Conservation (phyloP, 2,329 filamentous ascomycete species). For the Xylogone sp. region DNA sequence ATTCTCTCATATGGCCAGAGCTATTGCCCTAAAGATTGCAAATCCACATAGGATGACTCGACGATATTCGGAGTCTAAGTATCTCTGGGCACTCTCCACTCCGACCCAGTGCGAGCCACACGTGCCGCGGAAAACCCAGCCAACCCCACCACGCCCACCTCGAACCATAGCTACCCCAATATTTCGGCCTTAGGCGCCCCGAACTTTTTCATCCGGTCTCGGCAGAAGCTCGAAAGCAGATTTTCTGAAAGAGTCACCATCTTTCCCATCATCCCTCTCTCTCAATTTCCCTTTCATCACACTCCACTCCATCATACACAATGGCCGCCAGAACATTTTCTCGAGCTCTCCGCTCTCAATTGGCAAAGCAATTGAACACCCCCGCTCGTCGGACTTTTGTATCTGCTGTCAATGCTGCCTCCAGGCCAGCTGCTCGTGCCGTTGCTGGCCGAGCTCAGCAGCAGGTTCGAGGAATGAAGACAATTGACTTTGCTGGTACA, state of each 20-base stretch:
- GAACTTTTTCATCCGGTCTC: not conserved
- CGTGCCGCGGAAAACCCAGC: not conserved
- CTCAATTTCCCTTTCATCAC: conserved; percentile 11
- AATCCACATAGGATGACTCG: not conserved
- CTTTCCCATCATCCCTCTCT: conserved; percentile 10
- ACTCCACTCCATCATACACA: conserved; percentile 32
- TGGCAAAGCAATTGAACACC: conserved; percentile 60
- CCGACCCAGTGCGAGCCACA: not conserved
- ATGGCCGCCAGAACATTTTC: conserved; percentile 78
- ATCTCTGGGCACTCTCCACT: not conserved
- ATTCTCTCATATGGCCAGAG: too few relatives aligned
- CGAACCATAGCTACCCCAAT: not conserved
- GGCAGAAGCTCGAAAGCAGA: not conserved
- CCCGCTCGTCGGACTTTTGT: conserved; percentile 60
- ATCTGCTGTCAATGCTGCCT: conserved; percentile 53
- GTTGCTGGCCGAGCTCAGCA: conserved; percentile 42
- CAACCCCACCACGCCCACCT: not conserved
- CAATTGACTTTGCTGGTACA: conserved; percentile 94
- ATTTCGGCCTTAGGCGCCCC: not conserved
- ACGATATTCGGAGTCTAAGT: not conserved
- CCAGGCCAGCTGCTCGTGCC: conserved; percentile 47
- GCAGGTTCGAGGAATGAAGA: conserved; percentile 86
- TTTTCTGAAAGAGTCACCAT: conserved; percentile 4
- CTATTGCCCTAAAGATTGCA: too few relatives aligned
- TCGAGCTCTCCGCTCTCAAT: conserved; percentile 60